Conservation (phyloP, 1,139 yeast species). For the Wickerhamomyces sp. region DNA sequence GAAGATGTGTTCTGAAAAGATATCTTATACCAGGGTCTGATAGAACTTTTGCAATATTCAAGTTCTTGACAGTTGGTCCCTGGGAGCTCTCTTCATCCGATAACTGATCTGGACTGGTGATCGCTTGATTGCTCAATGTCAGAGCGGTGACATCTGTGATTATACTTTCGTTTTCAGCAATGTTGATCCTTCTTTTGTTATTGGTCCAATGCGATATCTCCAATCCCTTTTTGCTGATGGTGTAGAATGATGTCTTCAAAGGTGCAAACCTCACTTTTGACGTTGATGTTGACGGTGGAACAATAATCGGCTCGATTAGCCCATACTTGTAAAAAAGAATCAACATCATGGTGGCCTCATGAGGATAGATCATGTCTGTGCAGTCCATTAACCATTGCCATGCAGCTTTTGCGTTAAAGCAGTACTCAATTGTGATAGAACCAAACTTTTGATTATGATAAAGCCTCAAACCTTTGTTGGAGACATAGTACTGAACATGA, state of each 20-base stretch:
- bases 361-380: constrained; percentile 56
- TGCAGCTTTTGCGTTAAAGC: constrained; percentile 71
- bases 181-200: constrained; percentile 6
- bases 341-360: constrained; percentile 61
- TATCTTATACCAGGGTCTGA: constrained; percentile 76
- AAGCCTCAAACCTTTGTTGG: constrained; percentile 62
- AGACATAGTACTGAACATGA: constrained; percentile 70
- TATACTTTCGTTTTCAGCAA: constrained; percentile 17
- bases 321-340: constrained; percentile 47
- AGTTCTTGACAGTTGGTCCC: not conserved
- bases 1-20: constrained; percentile 61
- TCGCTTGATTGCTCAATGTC: constrained; percentile 15
- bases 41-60: constrained; percentile 43
- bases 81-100: not conserved
- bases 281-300: constrained; percentile 27
- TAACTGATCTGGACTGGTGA: constrained; percentile 4
- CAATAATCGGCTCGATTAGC: constrained; percentile 41
- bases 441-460: constrained; percentile 38
- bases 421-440: constrained; percentile 33
- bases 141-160: constrained; percentile 9
- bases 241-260: constrained; percentile 33
- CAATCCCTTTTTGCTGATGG: constrained; percentile 35
- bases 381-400: constrained; percentile 91
- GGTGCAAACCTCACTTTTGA: constrained; percentile 26
- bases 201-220: constrained; percentile 34